Base-by-base conservation (phyloP, 2,329 filamentous ascomycete species). In the Neobulgaria alba region DNA sequence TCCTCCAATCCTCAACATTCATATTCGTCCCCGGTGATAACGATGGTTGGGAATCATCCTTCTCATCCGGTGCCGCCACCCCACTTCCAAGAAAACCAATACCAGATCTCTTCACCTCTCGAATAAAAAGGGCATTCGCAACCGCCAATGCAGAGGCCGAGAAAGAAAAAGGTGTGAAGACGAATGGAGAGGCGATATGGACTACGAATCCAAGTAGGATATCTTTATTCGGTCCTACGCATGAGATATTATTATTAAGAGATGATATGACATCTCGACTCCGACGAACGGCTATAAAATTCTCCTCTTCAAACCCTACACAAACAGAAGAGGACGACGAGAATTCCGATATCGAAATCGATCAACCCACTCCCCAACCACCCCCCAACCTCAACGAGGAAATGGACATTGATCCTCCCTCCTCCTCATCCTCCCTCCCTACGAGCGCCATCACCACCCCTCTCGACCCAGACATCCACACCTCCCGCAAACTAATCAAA, bases 21-120 rank as follows among this genome's bases (percentile, higher is more conserved):
- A 70, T 95, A 21, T 95, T 98, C 57, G 84, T 96, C 0, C 92
- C 92, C 0, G 92, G 92, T 20, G 90, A 96, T 63, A 94, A 95
- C 59, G 92, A 98, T 60, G 89, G 86, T n/a, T 98, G 92, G 92
- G 77, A 82, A 4, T 94, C 87, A 1, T 75, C 88, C 2, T 95
- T 94, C 59, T 78, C 77, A 1, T 81, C 79, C 2, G 86, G 86
- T 3, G 81, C 84, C 1, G 77, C 82, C 0, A 74, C 76, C 1
- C 75, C 81, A 0, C 58, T 90, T 9, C 86, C 86, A 0, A 66
- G 82, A 8, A 80, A 82, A 49, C 65, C 73, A 0, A 75, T 98
- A 2, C 92, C 92, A 1, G 84, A 90, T 5, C 68, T 95, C 52
- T 98, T 98, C 63, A 96, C 90, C 0, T 90, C 81, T 21, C 74